phyloP scores from a whole-genome alignment of 2,329 filamentous ascomycete genomes.

The Aspergillus thermomutatus region DNA sequence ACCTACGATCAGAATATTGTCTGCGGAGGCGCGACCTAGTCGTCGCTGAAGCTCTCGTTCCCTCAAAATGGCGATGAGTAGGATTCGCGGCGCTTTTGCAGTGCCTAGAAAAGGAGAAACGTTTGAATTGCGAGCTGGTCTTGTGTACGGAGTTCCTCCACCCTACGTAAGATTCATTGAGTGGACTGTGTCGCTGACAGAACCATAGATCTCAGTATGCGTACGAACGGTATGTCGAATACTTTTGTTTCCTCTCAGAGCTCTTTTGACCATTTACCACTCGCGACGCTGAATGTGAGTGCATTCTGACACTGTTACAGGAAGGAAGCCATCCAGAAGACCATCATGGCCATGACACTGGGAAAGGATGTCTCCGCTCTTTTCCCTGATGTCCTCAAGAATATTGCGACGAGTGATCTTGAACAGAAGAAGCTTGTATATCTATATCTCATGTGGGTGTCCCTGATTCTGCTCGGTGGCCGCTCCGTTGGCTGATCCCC shows the following conservation, averaged over 20 bases:
- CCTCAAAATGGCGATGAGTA: slow-evolving; percentile 80
- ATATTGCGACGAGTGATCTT: slow-evolving; percentile 89
- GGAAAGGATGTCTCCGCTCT: slow-evolving; percentile 97
- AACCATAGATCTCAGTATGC: slow-evolving; percentile 84
- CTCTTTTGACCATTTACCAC: not conserved
- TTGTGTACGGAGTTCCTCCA: slow-evolving; percentile 56
- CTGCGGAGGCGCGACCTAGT: slow-evolving; percentile 35
- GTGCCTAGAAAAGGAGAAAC: slow-evolving; percentile 95
- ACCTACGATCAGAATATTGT: slow-evolving; percentile 14
- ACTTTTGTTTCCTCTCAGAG: not conserved
- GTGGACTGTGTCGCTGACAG: slow-evolving; percentile 33
- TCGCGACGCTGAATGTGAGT: not conserved
- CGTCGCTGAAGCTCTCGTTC: slow-evolving; percentile 32
- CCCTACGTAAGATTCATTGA: slow-evolving; percentile 2
- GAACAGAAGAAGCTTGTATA: slow-evolving; percentile 99
- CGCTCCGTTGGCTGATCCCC: slow-evolving; percentile 15
- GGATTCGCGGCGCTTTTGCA: slow-evolving; percentile 90
- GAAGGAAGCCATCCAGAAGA: slow-evolving; percentile 99
- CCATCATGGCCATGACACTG: slow-evolving; percentile 99
- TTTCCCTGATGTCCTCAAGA: slow-evolving; percentile 97
- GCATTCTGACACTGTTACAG: slow-evolving; percentile 43
- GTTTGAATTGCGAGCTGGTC: slow-evolving; percentile 89
- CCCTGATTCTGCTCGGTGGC: not conserved
- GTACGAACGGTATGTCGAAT: slow-evolving; percentile 69
- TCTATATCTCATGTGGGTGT: slow-evolving; percentile 83